Percentiles rank a stretch among this genome's conserved stretches.
Evolutionary conservation across 176 grass and related monocot genomes (phyloP).

Genomic region (Bonia amplexicaulis): DNA sequence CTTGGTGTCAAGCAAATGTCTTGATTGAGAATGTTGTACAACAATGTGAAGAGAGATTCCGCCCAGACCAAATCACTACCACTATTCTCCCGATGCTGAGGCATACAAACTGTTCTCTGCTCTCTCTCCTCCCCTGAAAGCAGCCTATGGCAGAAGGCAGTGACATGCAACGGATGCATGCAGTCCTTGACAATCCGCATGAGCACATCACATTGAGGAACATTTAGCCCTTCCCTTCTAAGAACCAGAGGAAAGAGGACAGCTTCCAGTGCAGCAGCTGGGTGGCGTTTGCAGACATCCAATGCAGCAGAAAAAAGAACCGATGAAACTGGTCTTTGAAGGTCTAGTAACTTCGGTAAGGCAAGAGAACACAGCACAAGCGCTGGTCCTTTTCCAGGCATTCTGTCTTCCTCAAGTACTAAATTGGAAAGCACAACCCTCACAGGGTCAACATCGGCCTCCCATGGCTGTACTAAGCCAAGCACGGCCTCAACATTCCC

Average conservation of each 20-base stretch:
- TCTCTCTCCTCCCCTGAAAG: conserved; percentile 46
- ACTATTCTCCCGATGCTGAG: conserved; percentile 45
- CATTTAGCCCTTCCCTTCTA: conserved; percentile 54
- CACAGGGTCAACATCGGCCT: conserved; percentile 50
- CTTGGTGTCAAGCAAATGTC: conserved; percentile 65
- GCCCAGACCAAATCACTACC: conserved; percentile 51
- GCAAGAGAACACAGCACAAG: conserved; percentile 68
- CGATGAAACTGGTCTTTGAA: conserved; percentile 56
- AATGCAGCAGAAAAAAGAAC: conserved; percentile 50
- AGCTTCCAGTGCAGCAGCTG: conserved; percentile 54
- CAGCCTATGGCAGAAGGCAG: conserved; percentile 69
- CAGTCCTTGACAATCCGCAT: conserved; percentile 64
- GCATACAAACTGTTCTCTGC: conserved; percentile 42
- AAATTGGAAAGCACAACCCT: conserved; percentile 55
- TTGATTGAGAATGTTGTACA: conserved; percentile 67
- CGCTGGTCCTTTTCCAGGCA: conserved; percentile 12
- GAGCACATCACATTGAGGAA: conserved; percentile 54
- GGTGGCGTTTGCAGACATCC: conserved; percentile 65
- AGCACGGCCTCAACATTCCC: conserved; percentile 47
- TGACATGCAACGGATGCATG: conserved; percentile 69
- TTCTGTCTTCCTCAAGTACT: conserved; percentile 23
- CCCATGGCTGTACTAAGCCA: conserved; percentile 65
- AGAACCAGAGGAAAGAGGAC: conserved; percentile 67
- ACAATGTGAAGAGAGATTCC: conserved; percentile 64
- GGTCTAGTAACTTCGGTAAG: conserved; percentile 55